These are phyloP conservation scores for Cryptosporidium viatorum DNA, from an alignment of 169 alveolate genomes.

Conservation along the genomic window DNA sequence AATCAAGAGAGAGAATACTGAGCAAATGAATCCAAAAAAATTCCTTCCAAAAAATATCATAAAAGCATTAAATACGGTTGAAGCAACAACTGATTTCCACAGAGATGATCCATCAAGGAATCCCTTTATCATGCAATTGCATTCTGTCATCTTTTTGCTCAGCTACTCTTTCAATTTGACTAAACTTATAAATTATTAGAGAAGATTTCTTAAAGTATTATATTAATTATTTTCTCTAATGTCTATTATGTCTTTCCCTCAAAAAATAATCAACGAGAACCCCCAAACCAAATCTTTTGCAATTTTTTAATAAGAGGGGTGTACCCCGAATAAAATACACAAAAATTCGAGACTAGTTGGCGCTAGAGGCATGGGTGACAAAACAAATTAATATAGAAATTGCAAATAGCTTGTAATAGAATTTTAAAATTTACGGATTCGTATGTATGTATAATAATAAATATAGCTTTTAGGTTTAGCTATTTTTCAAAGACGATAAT, in stretches of 20 bases:
- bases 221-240: slow-evolving; percentile 3
- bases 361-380: background rate
- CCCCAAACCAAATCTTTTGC: background rate
- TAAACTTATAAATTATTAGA: background rate
- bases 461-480: background rate
- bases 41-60: slow-evolving; percentile 59
- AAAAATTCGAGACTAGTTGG: slow-evolving; percentile 14
- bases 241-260: slow-evolving; percentile 16
- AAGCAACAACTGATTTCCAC: slow-evolving; percentile 69
- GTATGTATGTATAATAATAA: background rate
- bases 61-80: slow-evolving; percentile 40
- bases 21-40: slow-evolving; percentile 60
- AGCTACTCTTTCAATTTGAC: background rate
- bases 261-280: slow-evolving; percentile 9
- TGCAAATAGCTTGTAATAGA: background rate
- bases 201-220: background rate
- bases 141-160: slow-evolving; percentile 43
- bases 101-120: slow-evolving; percentile 47
- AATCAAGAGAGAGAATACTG: slow-evolving; percentile 33
- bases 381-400: background rate
- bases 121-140: slow-evolving; percentile 55
- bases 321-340: background rate
- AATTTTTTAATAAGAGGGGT: slow-evolving; percentile 13
- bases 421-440: background rate
- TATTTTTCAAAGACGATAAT: background rate